A percentile compares a stretch with the other conserved stretches of the same genome.
Conservation (phyloP, 495 filamentous ascomycete species). For the Cairneyella variabilis region DNA sequence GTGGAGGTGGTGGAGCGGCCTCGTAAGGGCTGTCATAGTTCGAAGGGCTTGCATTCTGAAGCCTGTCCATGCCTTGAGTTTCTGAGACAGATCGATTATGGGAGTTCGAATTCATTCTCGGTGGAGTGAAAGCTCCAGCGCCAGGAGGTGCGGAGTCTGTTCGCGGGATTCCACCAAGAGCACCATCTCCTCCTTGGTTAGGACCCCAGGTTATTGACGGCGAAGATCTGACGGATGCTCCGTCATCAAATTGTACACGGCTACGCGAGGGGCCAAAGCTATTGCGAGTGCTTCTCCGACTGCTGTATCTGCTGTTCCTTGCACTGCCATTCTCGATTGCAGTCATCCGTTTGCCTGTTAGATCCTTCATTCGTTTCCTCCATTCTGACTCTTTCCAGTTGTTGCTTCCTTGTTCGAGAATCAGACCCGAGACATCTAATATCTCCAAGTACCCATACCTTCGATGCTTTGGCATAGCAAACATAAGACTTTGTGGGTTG, state of each 20-base stretch:
- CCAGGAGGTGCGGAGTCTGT: constrained; percentile 43
- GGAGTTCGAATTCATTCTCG: not conserved
- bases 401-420: constrained; percentile 70
- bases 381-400: constrained; percentile 89
- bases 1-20: constrained; percentile 22
- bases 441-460: constrained; percentile 91
- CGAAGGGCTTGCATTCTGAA: constrained; percentile 29
- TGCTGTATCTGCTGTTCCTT: constrained; percentile 57
- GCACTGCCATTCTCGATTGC: constrained; percentile 39
- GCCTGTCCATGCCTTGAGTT: constrained; percentile 42
- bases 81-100: constrained; percentile 27
- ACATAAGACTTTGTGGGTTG: constrained; percentile 91
- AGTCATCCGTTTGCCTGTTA: constrained; percentile 76
- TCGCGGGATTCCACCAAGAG: constrained; percentile 33
- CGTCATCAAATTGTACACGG: constrained; percentile 63
- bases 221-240: constrained; percentile 51
- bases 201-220: constrained; percentile 44
- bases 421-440: constrained; percentile 73
- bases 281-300: constrained; percentile 58
- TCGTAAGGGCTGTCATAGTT: constrained; percentile 36
- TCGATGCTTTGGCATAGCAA: constrained; percentile 87
- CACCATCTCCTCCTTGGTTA: constrained; percentile 4
- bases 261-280: constrained; percentile 48
- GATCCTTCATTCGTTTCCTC: constrained; percentile 83
- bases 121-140: constrained; percentile 1